A percentile compares a stretch with the other conserved stretches of the same genome.
phyloP scores from a whole-genome alignment of 352 stramenopile species.

The Phytophthora pluvialis region DNA sequence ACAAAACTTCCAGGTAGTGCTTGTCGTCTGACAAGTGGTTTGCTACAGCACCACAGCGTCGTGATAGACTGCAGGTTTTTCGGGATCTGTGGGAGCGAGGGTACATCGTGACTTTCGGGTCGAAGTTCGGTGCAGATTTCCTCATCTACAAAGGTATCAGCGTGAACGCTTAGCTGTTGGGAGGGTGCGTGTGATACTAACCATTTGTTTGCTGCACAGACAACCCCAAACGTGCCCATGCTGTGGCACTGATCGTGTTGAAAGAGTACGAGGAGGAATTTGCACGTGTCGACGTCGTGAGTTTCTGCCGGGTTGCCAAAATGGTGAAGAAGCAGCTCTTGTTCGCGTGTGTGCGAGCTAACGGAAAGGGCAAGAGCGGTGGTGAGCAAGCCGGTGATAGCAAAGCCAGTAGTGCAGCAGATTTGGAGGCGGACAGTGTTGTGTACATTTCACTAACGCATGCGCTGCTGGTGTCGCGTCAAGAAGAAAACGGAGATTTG shows the following conservation, averaged over 20 bases:
- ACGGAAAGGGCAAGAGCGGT: neutral
- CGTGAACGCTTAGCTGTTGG: too few relatives aligned
- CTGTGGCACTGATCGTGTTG: constrained; percentile 59
- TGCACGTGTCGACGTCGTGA: constrained; percentile 56
- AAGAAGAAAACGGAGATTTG: constrained; percentile 35
- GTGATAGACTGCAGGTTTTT: constrained; percentile 57
- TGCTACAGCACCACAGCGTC: constrained; percentile 29
- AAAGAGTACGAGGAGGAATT: constrained; percentile 55
- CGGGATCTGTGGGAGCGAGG: constrained; percentile 67
- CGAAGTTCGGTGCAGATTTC: constrained; percentile 87
- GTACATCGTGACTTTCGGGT: constrained; percentile 73
- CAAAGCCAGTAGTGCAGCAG: neutral
- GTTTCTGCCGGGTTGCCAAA: constrained; percentile 69
- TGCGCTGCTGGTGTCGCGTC: constrained; percentile 52
- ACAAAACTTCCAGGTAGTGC: neutral
- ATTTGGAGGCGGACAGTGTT: constrained; percentile 22
- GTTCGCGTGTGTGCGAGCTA: constrained; percentile 47
- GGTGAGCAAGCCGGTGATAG: neutral
- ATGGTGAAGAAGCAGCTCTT: constrained; percentile 79
- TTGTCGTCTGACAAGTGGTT: constrained; percentile 14
- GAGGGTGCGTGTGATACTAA: too few relatives aligned
- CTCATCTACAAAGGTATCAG: constrained; percentile 72
- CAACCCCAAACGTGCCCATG: constrained; percentile 51
- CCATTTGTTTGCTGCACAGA: constrained; percentile 21
- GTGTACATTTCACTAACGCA: constrained; percentile 72